phyloP scores from a whole-genome alignment of 2,329 filamentous ascomycete species.

The Endocalyx cinctus region DNA sequence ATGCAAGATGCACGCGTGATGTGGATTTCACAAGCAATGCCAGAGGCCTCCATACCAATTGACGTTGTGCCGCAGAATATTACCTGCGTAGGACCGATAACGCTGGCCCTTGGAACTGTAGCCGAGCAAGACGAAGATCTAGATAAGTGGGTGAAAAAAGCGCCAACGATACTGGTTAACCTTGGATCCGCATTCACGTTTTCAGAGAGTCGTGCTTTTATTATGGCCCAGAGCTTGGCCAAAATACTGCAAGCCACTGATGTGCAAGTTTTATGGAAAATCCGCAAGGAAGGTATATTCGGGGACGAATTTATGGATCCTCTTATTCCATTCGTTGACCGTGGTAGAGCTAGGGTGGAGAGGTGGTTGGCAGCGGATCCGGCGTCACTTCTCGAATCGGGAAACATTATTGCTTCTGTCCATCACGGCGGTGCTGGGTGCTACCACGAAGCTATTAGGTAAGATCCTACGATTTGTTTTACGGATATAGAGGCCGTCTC shows the following conservation, averaged over 20 bases:
- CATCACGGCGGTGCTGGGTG: conserved; percentile 18
- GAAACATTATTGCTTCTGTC: conserved; percentile 13
- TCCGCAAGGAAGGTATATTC: conserved; percentile 5
- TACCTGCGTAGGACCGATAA: conserved; percentile 14
- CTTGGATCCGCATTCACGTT: conserved; percentile 13
- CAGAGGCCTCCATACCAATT: conserved; percentile 13
- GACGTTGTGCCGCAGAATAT: conserved; percentile 14
- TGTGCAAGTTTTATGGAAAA: conserved; percentile 16
- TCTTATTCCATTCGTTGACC: conserved; percentile 7
- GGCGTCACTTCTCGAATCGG: conserved; percentile 13
- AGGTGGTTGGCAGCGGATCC: conserved; percentile 14
- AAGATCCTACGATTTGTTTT: conserved; percentile 1
- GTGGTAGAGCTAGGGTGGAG: conserved; percentile 10
- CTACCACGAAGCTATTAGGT: conserved; percentile 17
- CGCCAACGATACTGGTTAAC: conserved; percentile 17
- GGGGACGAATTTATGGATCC: conserved; percentile 9
- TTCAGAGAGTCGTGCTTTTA: conserved; percentile 6
- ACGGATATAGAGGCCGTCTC: not conserved
- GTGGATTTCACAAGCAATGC: conserved; percentile 14
- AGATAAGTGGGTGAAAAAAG: conserved; percentile 12
- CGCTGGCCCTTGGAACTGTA: conserved; percentile 10
- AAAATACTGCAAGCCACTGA: conserved; percentile 8
- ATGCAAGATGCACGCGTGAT: conserved; percentile 10
- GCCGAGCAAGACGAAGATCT: conserved; percentile 12
- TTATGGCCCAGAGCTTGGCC: conserved; percentile 13